Evolutionary conservation across 352 stramenopile genomes (phyloP), one percentile per base, ranked within the genome.

Genomic region (Phytophthora brassicae): DNA sequence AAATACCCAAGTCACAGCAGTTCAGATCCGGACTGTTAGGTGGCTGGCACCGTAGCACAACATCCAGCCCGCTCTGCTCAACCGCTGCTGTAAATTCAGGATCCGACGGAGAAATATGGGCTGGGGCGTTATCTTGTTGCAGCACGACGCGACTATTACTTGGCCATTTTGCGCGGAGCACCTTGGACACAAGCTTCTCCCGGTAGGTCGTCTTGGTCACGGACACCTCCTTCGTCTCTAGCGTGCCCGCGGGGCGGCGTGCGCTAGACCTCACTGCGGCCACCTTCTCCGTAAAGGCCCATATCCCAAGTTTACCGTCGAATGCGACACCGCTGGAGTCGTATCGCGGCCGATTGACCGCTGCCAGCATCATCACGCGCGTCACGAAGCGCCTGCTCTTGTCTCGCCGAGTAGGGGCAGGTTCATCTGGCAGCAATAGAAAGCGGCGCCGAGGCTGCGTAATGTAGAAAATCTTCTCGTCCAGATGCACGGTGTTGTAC

Each of bases 61-160:
- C 45, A 8, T 39, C 11, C 45, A 38, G 4, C 38, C 16, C 19
- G 6, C 8, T 9, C 16, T 16, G 9, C 6, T 41, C 8, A 3
- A 22, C 45, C 26, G 26, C 45, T 12, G 29, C 45, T 16, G 11
- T 6, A 28, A 41, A 53, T 11, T 9, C 29, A 12, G 7, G 31
- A 4, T 38, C 31, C 2, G 31, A 38, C 8, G 31, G 8, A 14
- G 31, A 3, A 38, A 53, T 53, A 17, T 42, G 29, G 16, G 45
- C 24, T 28, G 45, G 23, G 6, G 45, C 45, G 23, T 53, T 53
- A 28, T 53, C 45, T 16, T 53, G 45, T 17, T 53, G 45, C 4
- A 53, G 5, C 6, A 53, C 17, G 20, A 53, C 23, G 4, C 33
- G 45, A 6, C 16, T n/a, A 26, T 16, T 3, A 12, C 1, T n/a